Base-by-base conservation (phyloP, 2,329 filamentous ascomycete genomes). In the Diaporthe caulivora region DNA sequence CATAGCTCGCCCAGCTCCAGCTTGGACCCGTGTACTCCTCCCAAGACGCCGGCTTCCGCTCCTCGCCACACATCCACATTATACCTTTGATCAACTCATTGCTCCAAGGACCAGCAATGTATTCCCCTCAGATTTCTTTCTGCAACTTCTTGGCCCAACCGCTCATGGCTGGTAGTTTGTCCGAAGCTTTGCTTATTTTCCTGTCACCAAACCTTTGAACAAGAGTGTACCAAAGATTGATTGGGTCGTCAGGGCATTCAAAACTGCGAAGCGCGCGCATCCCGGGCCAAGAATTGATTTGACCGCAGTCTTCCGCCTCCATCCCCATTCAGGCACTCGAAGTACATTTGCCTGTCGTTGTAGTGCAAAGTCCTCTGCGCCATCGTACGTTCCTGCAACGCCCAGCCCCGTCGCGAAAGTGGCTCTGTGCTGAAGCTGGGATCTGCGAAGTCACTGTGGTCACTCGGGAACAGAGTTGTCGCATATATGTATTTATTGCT, bases 11-110 rank as follows among this genome's bases (percentile, higher is more conserved):
- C 47, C 47, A 51, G 47, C 47, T 51, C 47, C 47, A 51, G 47
- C 47, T 51, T 51, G 47, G 47, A 51, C 47, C 47, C 24, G 47
- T 51, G n/a, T 51, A 51, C 47, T 51, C 47, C 47, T 51, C 47
- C 47, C 1, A 51, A 24, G 47, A 51, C n/a, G 47, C 47, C 47
- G 47, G 47, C 47, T 24, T 24, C 11, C 21, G 47, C 9, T 51
- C 9, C 24, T 2, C n/a, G 8, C 4, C 2, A 11, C 47, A n/a
- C 7, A 1, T 1, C 47, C 47, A 51, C 5, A 21, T 8, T 21
- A 51, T 24, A n/a, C n/a, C 21, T 21, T 5, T 7, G 10, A 51
- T 15, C 47, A 51, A 24, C 9, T 3, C n/a, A 24, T 51, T 24
- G 47, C 47, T 51, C 47, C 47, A 47, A 21, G 21, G 42, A 51